Conservation (phyloP, 1,284 basidiomycete genomes). For the Austropuccinia psidii region DNA sequence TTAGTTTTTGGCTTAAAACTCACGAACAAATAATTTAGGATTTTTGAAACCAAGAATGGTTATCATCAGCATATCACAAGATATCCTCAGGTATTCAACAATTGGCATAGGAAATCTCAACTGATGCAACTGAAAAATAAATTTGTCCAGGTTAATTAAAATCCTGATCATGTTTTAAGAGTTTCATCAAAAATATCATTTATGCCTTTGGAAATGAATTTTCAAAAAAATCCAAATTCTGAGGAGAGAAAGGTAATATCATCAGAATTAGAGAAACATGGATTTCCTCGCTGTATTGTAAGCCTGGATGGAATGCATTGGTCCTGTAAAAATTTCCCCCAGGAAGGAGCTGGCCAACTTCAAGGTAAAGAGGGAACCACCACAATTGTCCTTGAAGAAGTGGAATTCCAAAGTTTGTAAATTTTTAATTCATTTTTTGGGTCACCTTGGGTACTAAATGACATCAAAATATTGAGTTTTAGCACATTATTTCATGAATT, state of each 20-base stretch:
- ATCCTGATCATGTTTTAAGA: neutral
- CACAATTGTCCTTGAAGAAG: neutral
- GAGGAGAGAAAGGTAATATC: neutral
- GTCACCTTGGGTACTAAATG: neutral
- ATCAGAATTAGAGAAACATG: neutral
- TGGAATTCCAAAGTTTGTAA: neutral
- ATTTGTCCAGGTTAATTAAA: neutral
- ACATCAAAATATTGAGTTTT: neutral
- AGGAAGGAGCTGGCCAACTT: neutral
- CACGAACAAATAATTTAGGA: too few species aligned
- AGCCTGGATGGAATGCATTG: constrained; percentile 2
- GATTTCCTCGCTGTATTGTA: neutral
- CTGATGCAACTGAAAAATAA: constrained; percentile 1
- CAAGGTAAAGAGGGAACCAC: neutral
- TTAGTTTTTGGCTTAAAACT: too few species aligned
- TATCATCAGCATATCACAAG: neutral
- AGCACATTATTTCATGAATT: neutral
- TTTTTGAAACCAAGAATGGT: too few species aligned
- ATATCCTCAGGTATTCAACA: neutral
- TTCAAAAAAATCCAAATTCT: neutral
- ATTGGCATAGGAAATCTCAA: neutral
- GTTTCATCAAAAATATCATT: neutral
- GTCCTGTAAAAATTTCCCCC: neutral
- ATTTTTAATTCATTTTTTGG: constrained; percentile 9
- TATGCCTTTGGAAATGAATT: neutral